Base-by-base conservation (phyloP, 768 basidiomycete species). In the Lactifluus volemus region DNA sequence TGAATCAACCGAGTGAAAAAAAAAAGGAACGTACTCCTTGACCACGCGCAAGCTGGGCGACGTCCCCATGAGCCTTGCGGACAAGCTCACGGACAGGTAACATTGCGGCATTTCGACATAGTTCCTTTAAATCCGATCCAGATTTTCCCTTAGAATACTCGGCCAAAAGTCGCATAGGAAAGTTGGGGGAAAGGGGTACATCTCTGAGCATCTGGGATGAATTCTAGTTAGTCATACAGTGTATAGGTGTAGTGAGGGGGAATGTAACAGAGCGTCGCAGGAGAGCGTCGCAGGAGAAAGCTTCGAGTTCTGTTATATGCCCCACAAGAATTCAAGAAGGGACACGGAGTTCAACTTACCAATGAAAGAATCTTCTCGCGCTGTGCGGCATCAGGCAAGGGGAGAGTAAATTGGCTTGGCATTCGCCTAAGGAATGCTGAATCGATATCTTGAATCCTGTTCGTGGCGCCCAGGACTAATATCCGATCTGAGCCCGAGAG, bases 71-170 rank as follows among this genome's bases (percentile, higher is more conserved):
- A 69, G 77, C 67, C 73, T 75, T 74, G 39, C 84, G 78, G 78
- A 94, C 84, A 66, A 84, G 87, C 69, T 95, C 92, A 30, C 91
- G 82, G 21, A 95, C 88, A 5, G 93, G 92, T 1, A 85, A 81
- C 93, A 98, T 96, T 0, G 92, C 94, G 1, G 96, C 95, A 66
- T 85, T 93, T 56, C 96, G 80, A 72, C 95, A 98, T 14, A 95
- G 77, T 74, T 99, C 96, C 67, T 86, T 84, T 56, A 98, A 74
- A 71, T 98, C 96, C 2, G 92, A 93, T 4, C 96, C 95, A 2
- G 93, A 95, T 29, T 84, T 75, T 1, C 91, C 89, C 21, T 83
- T 82, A 1, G 93, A 83, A 36, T 79, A 77, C 17, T 78, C 73
- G 2, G 92, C 93, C 4, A 99, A 80, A 1, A 69, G 52, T 9